A percentile compares a stretch with the other conserved stretches of the same genome.
These are phyloP conservation scores for Ilyonectria sp. DNA, from an alignment of 2,329 filamentous ascomycete genomes.

Conservation along the genomic window DNA sequence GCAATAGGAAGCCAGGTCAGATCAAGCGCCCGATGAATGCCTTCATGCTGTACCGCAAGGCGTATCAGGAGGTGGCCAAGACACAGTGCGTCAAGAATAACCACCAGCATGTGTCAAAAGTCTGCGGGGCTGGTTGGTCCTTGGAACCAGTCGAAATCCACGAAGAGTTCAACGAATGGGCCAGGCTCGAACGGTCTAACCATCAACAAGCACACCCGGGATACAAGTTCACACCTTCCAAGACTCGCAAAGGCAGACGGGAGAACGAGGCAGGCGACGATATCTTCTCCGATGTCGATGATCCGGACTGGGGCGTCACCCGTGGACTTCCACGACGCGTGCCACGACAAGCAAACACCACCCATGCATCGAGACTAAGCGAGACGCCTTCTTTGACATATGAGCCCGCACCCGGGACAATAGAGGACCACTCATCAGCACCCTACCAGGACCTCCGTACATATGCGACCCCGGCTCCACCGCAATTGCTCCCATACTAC, in stretches of 20 bases:
- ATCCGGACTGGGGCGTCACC: constrained; percentile 41
- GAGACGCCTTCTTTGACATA: constrained; percentile 37
- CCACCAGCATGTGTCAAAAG: constrained; percentile 90
- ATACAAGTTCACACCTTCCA: constrained; percentile 95
- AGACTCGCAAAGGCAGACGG: constrained; percentile 63
- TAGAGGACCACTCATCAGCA: constrained; percentile 20
- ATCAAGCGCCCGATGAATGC: constrained; percentile 96
- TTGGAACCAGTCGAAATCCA: constrained; percentile 82
- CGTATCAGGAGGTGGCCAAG: constrained; percentile 90
- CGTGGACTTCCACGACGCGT: constrained; percentile 17
- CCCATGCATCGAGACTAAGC: constrained; percentile 37
- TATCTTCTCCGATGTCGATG: constrained; percentile 37
- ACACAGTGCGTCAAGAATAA: constrained; percentile 87
- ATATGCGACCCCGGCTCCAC: constrained; percentile 31
- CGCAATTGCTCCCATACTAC: constrained; percentile 33
- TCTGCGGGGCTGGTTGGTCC: constrained; percentile 91
- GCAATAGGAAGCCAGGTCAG: constrained; percentile 80
- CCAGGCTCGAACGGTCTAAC: constrained; percentile 85
- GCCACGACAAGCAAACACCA: constrained; percentile 29
- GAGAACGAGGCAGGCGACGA: constrained; percentile 48
- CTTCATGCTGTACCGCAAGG: constrained; percentile 97
- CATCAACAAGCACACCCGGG: constrained; percentile 88
- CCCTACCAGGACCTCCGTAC: constrained; percentile 36
- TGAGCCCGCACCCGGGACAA: constrained; percentile 24
- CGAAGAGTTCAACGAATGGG: constrained; percentile 83